Base-by-base conservation (phyloP, 2,329 filamentous ascomycete genomes). In the Venturia pyrina region DNA sequence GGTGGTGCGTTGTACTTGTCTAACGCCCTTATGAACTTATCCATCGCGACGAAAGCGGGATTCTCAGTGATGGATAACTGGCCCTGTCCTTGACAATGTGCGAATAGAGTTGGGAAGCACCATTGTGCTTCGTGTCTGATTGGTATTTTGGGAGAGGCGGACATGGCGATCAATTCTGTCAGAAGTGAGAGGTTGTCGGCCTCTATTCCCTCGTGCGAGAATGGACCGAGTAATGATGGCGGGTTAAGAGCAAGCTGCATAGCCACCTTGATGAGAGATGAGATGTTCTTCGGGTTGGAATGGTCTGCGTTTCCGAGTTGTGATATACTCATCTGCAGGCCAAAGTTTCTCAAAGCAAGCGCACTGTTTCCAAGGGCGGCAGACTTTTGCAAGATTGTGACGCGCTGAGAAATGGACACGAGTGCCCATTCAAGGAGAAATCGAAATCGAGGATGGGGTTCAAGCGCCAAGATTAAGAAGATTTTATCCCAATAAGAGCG, bases 81-180 rank as follows among this genome's bases (percentile, higher is more conserved):
- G 0, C 70, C 68, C 43, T 72, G 73, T 5, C 68, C 64, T 24
- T 71, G 70, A 0, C 78, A 78, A 41, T 78, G 72, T 19, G 78
- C 75, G 68, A 78, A 80, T 1, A 82, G 68, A 5, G 75, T 75
- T 3, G 78, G 81, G 65, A 79, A 77, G 13, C 76, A 78, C 75
- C 77, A 82, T 65, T 81, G 81, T 1, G 81, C 80, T 70, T 83
- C 82, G 66, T 83, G 81, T 8, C 82, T 76, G n/a, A 83, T 78
- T 41, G 79, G 77, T 1, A 83, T 78, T 67, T 83, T 83, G 4
- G 79, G 78, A 43, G 79, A 82, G 4, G 79, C 76, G 0, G 77
- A 77, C 21, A 80, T 75, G 0, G 77, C 74, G 2, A 78, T 75
- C 19, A 82, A 74, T 61, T 77, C 73, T 28, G 75, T 75, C 62